Base-by-base conservation (phyloP, 495 filamentous ascomycete species). In the Xylaria flabelliformis region DNA sequence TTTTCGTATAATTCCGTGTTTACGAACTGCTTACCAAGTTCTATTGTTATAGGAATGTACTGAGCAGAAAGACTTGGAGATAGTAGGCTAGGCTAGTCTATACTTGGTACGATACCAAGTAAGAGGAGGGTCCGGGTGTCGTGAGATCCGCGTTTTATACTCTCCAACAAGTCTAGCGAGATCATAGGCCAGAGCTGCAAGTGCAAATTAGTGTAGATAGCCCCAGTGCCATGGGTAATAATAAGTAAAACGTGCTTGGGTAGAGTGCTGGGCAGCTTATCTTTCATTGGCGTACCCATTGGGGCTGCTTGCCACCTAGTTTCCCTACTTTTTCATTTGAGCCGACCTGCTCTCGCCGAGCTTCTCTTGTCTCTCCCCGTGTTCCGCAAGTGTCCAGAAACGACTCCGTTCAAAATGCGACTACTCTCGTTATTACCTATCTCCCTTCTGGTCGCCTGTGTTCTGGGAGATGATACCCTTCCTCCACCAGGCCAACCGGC, bases 401-500 rank as follows among this genome's bases (percentile, higher is more conserved):
- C 50, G 36, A 67, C 10, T 67, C 36, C n/a, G 65, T 29, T 21
- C 50, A 67, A 67, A 19, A 77, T 77, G 75, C 72, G 74, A 64
- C 73, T 72, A 39, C 50, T 72, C 39, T 72, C 67, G 56, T 41
- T 74, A 15, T 67, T 67, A 19, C 29, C 69, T n/a, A 61, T 77
- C 72, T n/a, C 67, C 17, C 67, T 65, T 55, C 39, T 77, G 44
- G 62, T 65, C 61, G 63, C 74, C 12, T 15, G 70, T 29, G 50
- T 42, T 56, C 32, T 69, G n/a, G 74, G 51, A 9, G 66, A 77
- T 32, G 74, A 75, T 75, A n/a, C 42, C 36, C 61, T 74, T 8
- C 74, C 75, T 19, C 62, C 62, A 1, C 75, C 75, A 24, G 75
- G 75, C 8, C 36, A 74, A 24, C 75, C 75, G 32, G 75, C 75